phyloP scores from a whole-genome alignment of 805 yeast species.

The Groenewaldozyma tartarivorans region DNA sequence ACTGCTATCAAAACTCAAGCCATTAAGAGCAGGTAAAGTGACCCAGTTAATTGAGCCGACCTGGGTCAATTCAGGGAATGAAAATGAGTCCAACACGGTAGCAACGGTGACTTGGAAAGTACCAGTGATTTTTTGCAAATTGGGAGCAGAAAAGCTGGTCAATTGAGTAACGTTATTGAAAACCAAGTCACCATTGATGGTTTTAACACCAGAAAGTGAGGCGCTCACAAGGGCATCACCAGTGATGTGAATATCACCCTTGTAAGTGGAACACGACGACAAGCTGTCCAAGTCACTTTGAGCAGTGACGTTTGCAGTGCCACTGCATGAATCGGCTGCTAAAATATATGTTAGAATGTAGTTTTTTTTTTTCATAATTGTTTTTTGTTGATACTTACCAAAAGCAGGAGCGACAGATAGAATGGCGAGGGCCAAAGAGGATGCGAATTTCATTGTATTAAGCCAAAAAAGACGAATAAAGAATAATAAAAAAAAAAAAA shows the following conservation, averaged over 20 bases:
- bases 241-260: constrained; percentile 63
- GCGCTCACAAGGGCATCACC: constrained; percentile 47
- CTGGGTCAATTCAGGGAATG: constrained; percentile 68
- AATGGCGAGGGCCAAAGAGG: too few species aligned
- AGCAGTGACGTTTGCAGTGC: constrained; percentile 45
- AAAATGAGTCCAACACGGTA: constrained; percentile 56
- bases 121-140: constrained; percentile 66
- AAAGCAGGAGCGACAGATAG: background rate
- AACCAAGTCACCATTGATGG: constrained; percentile 65
- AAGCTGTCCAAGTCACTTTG: constrained; percentile 70
- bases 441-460: too few species aligned
- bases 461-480: too few species aligned
- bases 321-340: constrained; percentile 8
- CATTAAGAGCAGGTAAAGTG: constrained; percentile 76
- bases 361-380: background rate
- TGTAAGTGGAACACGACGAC: constrained; percentile 65
- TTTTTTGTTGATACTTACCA: background rate
- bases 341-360: constrained; percentile 1
- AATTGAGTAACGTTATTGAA: constrained; percentile 59
- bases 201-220: constrained; percentile 58
- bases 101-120: constrained; percentile 50
- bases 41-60: constrained; percentile 74
- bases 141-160: constrained; percentile 64
- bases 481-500: too few species aligned
- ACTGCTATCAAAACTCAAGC: constrained; percentile 58